Evolutionary conservation across 768 basidiomycete genomes (phyloP).

Genomic region (Tephrocybe sp.): DNA sequence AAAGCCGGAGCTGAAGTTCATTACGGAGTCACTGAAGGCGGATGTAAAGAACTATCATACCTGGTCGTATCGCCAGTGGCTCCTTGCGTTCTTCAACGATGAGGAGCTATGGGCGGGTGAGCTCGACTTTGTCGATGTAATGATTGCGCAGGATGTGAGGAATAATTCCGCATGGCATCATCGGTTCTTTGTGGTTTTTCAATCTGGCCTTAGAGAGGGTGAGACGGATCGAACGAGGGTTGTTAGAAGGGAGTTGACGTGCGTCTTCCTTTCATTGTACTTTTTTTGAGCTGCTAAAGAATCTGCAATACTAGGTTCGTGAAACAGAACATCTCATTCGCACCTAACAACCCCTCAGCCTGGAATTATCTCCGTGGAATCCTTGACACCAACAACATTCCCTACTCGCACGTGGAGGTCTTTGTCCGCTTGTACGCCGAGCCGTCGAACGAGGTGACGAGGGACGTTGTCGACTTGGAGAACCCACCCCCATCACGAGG

Average conservation of each 20-base stretch:
- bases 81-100: conserved; percentile 80
- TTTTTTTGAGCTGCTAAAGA: conserved; percentile 1
- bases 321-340: conserved; percentile 80
- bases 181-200: conserved; percentile 85
- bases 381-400: conserved; percentile 58
- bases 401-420: conserved; percentile 49
- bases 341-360: conserved; percentile 90
- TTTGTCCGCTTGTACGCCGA: conserved; percentile 69
- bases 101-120: conserved; percentile 71
- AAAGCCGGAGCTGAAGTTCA: conserved; percentile 74
- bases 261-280: conserved; percentile 28
- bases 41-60: conserved; percentile 99
- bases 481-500: conserved; percentile 63
- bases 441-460: conserved; percentile 18
- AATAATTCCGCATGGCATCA: conserved; percentile 99
- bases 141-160: conserved; percentile 74
- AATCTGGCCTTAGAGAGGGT: conserved; percentile 58
- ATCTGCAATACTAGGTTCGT: conserved; percentile 51
- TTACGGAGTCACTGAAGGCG: conserved; percentile 61
- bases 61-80: conserved; percentile 97
- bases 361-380: conserved; percentile 96
- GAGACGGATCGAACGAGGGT: conserved; percentile 60
- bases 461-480: conserved; percentile 66
- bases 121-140: conserved; percentile 67
- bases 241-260: conserved; percentile 73